Conservation (phyloP, 2,329 filamentous ascomycete species). For the Elsinoe australis region DNA sequence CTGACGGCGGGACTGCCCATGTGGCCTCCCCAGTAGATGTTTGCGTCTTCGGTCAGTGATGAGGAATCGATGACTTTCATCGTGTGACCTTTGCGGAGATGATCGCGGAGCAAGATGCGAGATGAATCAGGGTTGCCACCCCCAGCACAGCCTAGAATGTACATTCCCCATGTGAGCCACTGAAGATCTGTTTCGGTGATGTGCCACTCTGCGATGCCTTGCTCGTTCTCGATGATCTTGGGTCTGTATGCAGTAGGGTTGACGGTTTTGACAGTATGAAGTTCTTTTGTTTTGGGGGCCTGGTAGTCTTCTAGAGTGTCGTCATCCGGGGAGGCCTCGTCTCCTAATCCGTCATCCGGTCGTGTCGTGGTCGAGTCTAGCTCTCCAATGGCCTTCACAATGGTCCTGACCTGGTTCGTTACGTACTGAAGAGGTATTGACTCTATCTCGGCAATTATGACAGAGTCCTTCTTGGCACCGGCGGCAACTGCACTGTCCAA, state of each 20-base stretch:
- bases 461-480: conserved; percentile 32
- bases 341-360: conserved; percentile 15
- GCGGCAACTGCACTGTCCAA: conserved; percentile 32
- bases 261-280: conserved; percentile 31
- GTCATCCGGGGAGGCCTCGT: conserved; percentile 21
- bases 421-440: conserved; percentile 33
- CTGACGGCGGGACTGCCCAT: conserved; percentile 54
- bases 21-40: conserved; percentile 50
- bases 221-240: conserved; percentile 33
- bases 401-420: conserved; percentile 29
- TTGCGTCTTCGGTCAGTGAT: conserved; percentile 45
- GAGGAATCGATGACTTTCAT: conserved; percentile 47
- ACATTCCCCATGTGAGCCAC: conserved; percentile 53
- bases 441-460: conserved; percentile 42
- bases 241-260: conserved; percentile 40
- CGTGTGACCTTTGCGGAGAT: conserved; percentile 44
- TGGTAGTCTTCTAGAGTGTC: conserved; percentile 19
- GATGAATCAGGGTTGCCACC: conserved; percentile 50
- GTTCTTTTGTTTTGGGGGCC: conserved; percentile 21
- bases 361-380: conserved; percentile 25
- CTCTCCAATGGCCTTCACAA: conserved; percentile 29
- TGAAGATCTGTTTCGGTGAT: conserved; percentile 51
- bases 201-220: conserved; percentile 47
- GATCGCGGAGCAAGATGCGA: conserved; percentile 46
- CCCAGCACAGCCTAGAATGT: conserved; percentile 55